Evolutionary conservation across 2,329 filamentous ascomycete species (phyloP), one percentile per base, ranked within the genome.

Genomic region (Colletotrichum euphorbiae): DNA sequence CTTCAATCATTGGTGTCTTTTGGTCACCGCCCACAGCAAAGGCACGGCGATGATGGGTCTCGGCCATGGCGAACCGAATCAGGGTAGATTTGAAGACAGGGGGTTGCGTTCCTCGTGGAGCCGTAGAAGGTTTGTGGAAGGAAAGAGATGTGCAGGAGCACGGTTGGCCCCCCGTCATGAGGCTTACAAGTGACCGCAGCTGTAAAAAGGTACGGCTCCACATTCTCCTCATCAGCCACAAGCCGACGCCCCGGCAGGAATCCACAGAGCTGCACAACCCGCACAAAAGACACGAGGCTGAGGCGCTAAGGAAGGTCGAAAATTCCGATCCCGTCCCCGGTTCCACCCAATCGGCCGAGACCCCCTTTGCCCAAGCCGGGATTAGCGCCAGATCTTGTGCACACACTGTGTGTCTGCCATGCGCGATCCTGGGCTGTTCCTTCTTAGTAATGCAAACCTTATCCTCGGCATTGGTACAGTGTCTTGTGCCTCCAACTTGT

Each of bases 391-490:
- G 66, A 68, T 68, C 66, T 68, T 60, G 61, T 68, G 66, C 66
- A 65, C 61, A 24, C 28, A 50, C 15, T 38, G 61, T 68, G 54
- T 59, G 51, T 60, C 43, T 50, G 57, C 57, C 62, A 66, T 54
- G 56, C 56, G 31, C 46, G 31, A 65, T 55, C 31, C 66, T 45
- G 21, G 61, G 17, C 51, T 68, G 66, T 19, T 43, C n/a, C 59
- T 54, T 65, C 66, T 68, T 68, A 59, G 61, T 65, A 68, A 68
- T 68, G 66, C 66, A 68, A 68, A 68, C 66, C 66, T 68, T 68
- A 66, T 68, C 66, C 66, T 55, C 42, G 65, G 61, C 66, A 65
- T 68, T 60, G 66, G 66, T 45, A 65, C 66, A 59, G 33, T 65
- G 52, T 57, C 31, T 45, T 46, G 45, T 52, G 48, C 15, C 19